Conservation (phyloP, 805 yeast species). For the Komagataella kurtzmanii region DNA sequence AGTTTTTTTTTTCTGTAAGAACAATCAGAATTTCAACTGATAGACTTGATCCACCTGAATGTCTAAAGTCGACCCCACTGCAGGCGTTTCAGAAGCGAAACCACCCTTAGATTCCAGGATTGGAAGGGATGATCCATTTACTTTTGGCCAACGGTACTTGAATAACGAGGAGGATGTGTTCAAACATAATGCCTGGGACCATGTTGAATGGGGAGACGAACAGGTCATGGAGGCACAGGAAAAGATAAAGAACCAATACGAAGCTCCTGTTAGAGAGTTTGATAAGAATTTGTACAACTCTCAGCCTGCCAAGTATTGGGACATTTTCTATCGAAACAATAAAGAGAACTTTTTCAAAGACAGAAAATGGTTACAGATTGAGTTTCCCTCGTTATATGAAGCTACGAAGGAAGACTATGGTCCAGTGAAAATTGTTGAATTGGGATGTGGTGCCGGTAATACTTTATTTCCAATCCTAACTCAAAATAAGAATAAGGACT, state of each 20-base stretch:
- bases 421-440: conserved; percentile 67
- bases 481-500: conserved; percentile 68
- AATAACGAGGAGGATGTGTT: conserved; percentile 71
- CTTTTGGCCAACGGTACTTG: conserved; percentile 78
- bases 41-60: not conserved
- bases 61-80: not conserved
- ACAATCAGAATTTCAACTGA: too few relatives aligned
- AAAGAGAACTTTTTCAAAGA: conserved; percentile 92
- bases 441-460: conserved; percentile 98
- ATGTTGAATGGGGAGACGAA: conserved; percentile 94
- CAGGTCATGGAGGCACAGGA: conserved; percentile 65
- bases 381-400: conserved; percentile 76
- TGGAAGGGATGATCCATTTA: conserved; percentile 83
- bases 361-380: conserved; percentile 90
- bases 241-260: conserved; percentile 62
- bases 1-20: too few relatives aligned
- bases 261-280: conserved; percentile 76
- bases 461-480: conserved; percentile 83
- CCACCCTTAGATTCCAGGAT: conserved; percentile 43
- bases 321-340: conserved; percentile 81
- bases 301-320: conserved; percentile 93
- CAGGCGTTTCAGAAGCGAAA: conserved; percentile 12
- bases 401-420: conserved; percentile 64
- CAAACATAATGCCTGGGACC: conserved; percentile 93
- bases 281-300: conserved; percentile 68